Conservation (phyloP, 179 eudicot species). For the Amaranthus tricolor region DNA sequence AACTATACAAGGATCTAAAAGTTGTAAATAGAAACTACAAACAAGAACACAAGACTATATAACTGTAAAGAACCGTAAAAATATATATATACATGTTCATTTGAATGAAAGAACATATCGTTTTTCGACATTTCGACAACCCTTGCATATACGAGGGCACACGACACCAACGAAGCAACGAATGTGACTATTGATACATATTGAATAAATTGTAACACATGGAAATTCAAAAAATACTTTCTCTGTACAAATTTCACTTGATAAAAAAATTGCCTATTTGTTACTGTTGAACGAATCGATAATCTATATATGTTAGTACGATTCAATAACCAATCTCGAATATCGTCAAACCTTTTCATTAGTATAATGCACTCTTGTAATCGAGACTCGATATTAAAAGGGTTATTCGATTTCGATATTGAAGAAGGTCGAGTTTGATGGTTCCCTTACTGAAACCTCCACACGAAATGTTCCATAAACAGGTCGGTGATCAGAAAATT, state of each 20-base stretch:
- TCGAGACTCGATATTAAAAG: constrained; percentile 7
- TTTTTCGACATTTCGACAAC: background rate
- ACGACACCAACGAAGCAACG: background rate
- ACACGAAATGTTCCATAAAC: constrained; percentile 60
- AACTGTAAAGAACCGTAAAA: too few species aligned
- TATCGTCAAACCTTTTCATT: background rate
- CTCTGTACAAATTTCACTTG: background rate
- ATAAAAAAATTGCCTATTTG: constrained; percentile 1
- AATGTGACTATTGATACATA: constrained; percentile 8
- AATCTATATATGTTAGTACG: background rate
- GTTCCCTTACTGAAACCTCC: constrained; percentile 32
- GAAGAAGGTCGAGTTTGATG: constrained; percentile 24
- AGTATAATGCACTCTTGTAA: background rate
- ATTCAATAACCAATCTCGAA: background rate
- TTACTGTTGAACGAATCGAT: background rate
- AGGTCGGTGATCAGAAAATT: constrained; percentile 81
- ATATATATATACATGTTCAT: too few species aligned
- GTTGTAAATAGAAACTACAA: too few species aligned
- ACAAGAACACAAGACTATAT: too few species aligned
- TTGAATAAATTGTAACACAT: too few species aligned
- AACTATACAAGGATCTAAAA: too few species aligned
- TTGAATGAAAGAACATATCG: too few species aligned
- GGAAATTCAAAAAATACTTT: background rate
- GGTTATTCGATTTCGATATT: constrained; percentile 43
- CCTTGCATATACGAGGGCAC: background rate